Evolutionary conservation across 371 early-diverging fungal species (phyloP), one percentile per base, ranked within the genome.

Genomic region (Sporodiniella umbellata): DNA sequence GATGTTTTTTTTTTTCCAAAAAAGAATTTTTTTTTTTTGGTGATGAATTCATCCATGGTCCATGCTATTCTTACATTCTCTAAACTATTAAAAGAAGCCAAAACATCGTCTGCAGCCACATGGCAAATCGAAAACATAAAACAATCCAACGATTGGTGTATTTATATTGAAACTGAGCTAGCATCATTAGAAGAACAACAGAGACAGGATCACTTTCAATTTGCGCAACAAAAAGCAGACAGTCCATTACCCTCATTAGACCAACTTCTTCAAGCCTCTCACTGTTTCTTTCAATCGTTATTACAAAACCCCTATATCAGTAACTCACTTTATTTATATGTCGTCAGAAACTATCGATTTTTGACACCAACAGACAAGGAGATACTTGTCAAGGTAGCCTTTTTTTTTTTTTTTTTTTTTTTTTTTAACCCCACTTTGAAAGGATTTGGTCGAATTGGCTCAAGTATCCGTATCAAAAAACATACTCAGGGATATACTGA

Each of bases 81-180:
- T 19, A 31, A 57, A 22, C n/a, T 68, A 42, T 23, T 68, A 8
- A 31, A 48, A 21, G 57, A 60, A 50, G 56, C 66, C 4, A 21
- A 42, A 14, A 43, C 59, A 10, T 53, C 60, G 5, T 40, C 26
- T 26, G 64, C 68, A 3, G 54, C 57, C 6, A 50, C 21, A 4
- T 72, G 72, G 72, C 42, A 48, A 10, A 40, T 56, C 2, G 42
- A 37, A 3, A 62, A 67, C 28, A 53, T 73, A 33, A 49, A 55
- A 26, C 39, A 50, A 17, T 65, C 60, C 15, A 52, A 42, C 0
- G 53, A 65, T 45, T 57, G 63, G 62, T 67, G 70, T 40, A 15
- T 73, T 25, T 63, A 22, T 15, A 53, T 73, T 19, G 74, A 73
- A 51, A 52, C 68, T 10, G 74, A 73, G 47, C 25, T 67, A 17